Base-by-base conservation (phyloP, 78 protist species). In the Guillardia theta region DNA sequence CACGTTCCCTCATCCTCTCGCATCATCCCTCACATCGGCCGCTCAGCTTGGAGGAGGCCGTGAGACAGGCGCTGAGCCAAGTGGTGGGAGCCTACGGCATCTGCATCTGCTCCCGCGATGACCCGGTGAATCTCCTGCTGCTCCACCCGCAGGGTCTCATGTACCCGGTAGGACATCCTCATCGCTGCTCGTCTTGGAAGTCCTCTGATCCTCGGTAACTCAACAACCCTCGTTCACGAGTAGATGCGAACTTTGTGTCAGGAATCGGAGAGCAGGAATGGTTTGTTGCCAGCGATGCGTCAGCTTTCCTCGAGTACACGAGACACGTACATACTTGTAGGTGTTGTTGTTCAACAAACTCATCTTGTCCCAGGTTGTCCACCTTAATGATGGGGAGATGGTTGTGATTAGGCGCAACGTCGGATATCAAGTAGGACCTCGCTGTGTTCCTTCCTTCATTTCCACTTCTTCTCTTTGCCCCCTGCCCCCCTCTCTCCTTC, bases 241-340 rank as follows among this genome's bases (percentile, higher is more conserved):
- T 33, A 33, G 48, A 37, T 58, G 1, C 70, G 70, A 10, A 15
- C 58, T 50, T 10, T 15, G 58, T 50, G 58, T 50, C 58, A 19
- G 58, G 58, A 15, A 50, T 10, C 10, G 58, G 58, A 50, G 58
- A 50, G 70, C 70, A 58, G 70, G 70, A 58, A 30, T 58, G 83
- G 83, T 96, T 97, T 92, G 22, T 98, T 45, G 95, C 98, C 33
- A 70, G 95, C 15, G 98, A 98, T 62, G 96, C 98, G 24, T 19
- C 92, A 6, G 97, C 98, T 44, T 4, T 98, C 47, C 54, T 96
- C 47, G 97, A 96, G 94, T 96, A 96, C 96, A 98, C 98, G 46
- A 12, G 47, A 30, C 94, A 64, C 33, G 96, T 92, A 24, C 64
- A 58, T 24, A 58, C 64, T 58, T 58, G 36, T 19, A 22, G 45